A percentile compares a stretch with the other conserved stretches of the same genome.
phyloP scores from a whole-genome alignment of 2,329 filamentous ascomycete species.

The Calonectria ilicicola region DNA sequence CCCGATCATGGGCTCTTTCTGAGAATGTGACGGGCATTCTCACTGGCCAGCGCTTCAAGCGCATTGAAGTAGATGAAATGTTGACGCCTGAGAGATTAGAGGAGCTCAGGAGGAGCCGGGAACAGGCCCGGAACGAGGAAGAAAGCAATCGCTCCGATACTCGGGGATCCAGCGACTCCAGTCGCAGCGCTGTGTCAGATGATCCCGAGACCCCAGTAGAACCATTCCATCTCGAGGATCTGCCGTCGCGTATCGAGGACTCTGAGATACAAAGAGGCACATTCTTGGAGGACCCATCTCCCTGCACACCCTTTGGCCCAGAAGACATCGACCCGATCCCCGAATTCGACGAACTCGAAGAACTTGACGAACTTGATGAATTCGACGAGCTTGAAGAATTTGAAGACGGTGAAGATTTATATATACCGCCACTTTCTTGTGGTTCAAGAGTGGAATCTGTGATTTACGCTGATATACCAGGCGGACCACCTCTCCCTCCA shows the following conservation, averaged over 20 bases:
- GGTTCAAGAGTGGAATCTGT: slow-evolving; percentile 14
- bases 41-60: slow-evolving; percentile 65
- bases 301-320: slow-evolving; percentile 21
- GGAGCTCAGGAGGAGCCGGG: slow-evolving; percentile 54
- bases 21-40: slow-evolving; percentile 70
- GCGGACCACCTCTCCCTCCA: slow-evolving; percentile 27
- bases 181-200: slow-evolving; percentile 35
- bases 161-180: not conserved
- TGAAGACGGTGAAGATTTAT: slow-evolving; percentile 6
- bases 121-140: slow-evolving; percentile 40
- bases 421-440: slow-evolving; percentile 9
- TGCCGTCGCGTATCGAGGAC: slow-evolving; percentile 56
- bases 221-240: slow-evolving; percentile 62
- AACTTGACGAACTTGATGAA: slow-evolving; percentile 17
- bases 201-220: slow-evolving; percentile 56
- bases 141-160: slow-evolving; percentile 8
- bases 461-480: not conserved
- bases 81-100: slow-evolving; percentile 65
- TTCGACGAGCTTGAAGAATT: not conserved
- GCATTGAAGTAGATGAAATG: slow-evolving; percentile 70
- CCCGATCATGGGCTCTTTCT: slow-evolving; percentile 63
- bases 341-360: slow-evolving; percentile 22
- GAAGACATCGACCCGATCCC: slow-evolving; percentile 44
- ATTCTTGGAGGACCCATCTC: slow-evolving; percentile 21
- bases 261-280: slow-evolving; percentile 40